A percentile compares a stretch with the other conserved stretches of the same genome.
Evolutionary conservation across 192 early-diverging fungal species (phyloP).

Genomic region (Gigaspora rosea): DNA sequence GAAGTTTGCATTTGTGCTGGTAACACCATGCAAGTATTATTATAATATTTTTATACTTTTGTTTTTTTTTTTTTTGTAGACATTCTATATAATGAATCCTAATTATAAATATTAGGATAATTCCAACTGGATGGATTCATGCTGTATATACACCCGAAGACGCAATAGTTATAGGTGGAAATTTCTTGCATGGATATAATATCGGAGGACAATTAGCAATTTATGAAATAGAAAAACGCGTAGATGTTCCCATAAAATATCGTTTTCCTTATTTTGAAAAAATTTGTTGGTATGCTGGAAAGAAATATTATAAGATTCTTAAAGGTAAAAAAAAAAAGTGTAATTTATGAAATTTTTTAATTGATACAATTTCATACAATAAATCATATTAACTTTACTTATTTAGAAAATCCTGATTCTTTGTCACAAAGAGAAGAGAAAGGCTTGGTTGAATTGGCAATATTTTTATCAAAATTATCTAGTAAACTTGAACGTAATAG

Average conservation of each 20-base stretch:
- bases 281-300: slow-evolving; percentile 75
- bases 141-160: slow-evolving; percentile 88
- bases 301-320: slow-evolving; percentile 14
- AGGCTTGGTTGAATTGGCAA: slow-evolving; percentile 7
- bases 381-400: background rate
- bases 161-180: slow-evolving; percentile 91
- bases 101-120: slow-evolving; percentile 59
- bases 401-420: slow-evolving; percentile 2
- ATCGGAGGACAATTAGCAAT: slow-evolving; percentile 70
- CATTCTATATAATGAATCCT: slow-evolving; percentile 3
- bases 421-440: slow-evolving; percentile 2
- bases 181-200: slow-evolving; percentile 85
- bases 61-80: too few relatives aligned
- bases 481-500: slow-evolving; percentile 5
- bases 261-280: slow-evolving; percentile 84
- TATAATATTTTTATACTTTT: too few relatives aligned
- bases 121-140: slow-evolving; percentile 97
- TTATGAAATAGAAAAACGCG: slow-evolving; percentile 77
- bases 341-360: background rate
- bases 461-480: background rate
- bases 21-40: slow-evolving; percentile 75
- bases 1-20: slow-evolving; percentile 75
- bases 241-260: slow-evolving; percentile 78
- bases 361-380: background rate
- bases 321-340: slow-evolving; percentile 6